Evolutionary conservation across 495 filamentous ascomycete species (phyloP).

Genomic region (Aspergillus heteromorphus): DNA sequence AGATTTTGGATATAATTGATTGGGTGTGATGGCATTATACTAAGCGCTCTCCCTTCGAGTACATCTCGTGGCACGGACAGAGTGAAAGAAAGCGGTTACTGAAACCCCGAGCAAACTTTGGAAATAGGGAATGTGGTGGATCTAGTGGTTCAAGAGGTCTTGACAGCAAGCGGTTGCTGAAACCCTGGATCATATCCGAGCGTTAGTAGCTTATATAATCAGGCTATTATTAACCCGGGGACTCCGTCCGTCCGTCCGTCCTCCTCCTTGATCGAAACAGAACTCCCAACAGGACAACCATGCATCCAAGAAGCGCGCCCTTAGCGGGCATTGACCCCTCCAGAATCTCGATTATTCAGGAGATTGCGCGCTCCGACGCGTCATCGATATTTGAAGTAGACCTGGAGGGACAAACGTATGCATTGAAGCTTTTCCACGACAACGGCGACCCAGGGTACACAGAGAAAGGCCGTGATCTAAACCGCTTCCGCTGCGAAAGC

Average conservation of each 20-base stretch:
- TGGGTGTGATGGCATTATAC: background rate
- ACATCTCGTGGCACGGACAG: background rate
- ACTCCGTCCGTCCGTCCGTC: too few relatives aligned
- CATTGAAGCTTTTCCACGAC: conserved; percentile 8
- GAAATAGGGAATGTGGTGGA: too few relatives aligned
- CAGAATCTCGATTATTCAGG: background rate
- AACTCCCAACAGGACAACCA: background rate
- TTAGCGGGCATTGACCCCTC: background rate
- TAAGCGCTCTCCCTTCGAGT: background rate
- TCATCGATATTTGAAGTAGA: conserved; percentile 8
- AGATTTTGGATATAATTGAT: too few relatives aligned
- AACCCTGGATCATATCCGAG: too few relatives aligned
- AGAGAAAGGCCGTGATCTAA: conserved; percentile 17
- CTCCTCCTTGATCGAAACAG: background rate
- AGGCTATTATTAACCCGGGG: background rate
- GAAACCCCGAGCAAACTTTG: too few relatives aligned
- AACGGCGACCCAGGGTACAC: conserved; percentile 17
- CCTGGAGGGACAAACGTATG: conserved; percentile 7
- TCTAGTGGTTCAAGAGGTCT: too few relatives aligned
- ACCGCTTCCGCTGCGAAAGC: background rate
- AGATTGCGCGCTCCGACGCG: background rate
- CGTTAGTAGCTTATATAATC: background rate
- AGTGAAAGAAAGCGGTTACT: background rate
- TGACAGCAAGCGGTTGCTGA: background rate
- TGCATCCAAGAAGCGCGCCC: background rate